phyloP scores from a whole-genome alignment of 352 stramenopile species.

The Achlya hypogyna region DNA sequence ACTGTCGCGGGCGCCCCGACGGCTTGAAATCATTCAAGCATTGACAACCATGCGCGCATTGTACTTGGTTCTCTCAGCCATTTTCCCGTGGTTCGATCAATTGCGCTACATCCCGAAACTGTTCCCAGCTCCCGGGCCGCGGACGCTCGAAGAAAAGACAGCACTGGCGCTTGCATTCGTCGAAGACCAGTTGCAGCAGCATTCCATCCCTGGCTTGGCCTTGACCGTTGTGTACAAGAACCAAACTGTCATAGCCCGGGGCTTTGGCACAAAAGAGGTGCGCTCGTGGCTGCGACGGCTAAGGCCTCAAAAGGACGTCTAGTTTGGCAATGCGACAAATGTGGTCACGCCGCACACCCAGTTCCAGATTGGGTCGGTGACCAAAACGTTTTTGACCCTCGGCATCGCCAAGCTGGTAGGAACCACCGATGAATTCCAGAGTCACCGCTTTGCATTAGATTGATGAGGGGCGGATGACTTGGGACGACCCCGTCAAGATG shows the following conservation, averaged over 20 bases:
- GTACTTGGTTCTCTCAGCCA: neutral
- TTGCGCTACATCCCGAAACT: neutral
- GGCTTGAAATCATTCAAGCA: too few relatives aligned
- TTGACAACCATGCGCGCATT: too few relatives aligned
- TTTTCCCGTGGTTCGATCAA: neutral
- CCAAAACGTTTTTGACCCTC: conserved; percentile 50
- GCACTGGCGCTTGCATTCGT: conserved; percentile 11
- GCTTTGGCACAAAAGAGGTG: conserved; percentile 15
- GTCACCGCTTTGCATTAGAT: conserved; percentile 24
- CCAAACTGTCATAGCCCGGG: conserved; percentile 2
- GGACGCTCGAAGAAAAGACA: conserved; percentile 4
- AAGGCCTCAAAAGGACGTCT: neutral
- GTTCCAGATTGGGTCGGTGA: conserved; percentile 62
- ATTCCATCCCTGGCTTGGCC: neutral
- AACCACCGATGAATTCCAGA: too few relatives aligned
- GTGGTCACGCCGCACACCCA: conserved; percentile 34
- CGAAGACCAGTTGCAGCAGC: neutral
- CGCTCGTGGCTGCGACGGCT: neutral
- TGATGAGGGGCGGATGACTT: conserved; percentile 42
- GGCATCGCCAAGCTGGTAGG: conserved; percentile 28
- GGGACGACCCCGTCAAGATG: conserved; percentile 44
- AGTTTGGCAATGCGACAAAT: conserved; percentile 20
- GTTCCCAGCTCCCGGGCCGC: neutral
- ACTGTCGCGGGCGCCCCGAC: too few relatives aligned
- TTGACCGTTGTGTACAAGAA: conserved; percentile 16